These are phyloP conservation scores for Backusella morwellensis DNA, from an alignment of 192 early-diverging fungal genomes.

Conservation along the genomic window DNA sequence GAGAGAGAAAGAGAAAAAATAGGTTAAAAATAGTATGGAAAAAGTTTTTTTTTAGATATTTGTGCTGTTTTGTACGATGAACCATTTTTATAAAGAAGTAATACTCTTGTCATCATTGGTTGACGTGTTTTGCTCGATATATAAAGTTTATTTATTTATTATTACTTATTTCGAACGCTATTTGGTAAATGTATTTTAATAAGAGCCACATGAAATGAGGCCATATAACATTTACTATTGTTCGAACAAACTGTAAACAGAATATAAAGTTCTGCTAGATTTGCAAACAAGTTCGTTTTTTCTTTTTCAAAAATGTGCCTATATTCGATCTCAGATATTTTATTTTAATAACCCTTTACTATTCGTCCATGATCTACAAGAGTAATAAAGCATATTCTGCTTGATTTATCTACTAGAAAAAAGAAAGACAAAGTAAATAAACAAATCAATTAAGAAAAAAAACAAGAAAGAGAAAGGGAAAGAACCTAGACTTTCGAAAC, in stretches of 20 bases:
- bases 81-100: constrained; percentile 2
- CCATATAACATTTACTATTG: not conserved
- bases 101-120: not conserved
- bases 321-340: not conserved
- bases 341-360: not conserved
- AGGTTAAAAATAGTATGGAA: constrained; percentile 10
- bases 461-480: not conserved
- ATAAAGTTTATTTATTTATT: not conserved
- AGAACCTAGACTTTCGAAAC: not conserved
- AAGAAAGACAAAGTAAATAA: not conserved
- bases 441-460: not conserved
- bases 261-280: not conserved
- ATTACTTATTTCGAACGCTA: too few relatives aligned
- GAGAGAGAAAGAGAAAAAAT: not conserved
- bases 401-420: too few relatives aligned
- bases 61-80: not conserved
- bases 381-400: too few relatives aligned
- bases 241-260: not conserved
- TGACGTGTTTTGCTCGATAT: not conserved
- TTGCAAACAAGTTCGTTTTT: not conserved
- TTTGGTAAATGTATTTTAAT: not conserved
- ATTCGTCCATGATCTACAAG: too few relatives aligned
- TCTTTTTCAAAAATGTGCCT: not conserved
- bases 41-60: constrained; percentile 7
- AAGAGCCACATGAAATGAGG: not conserved